Evolutionary conservation across 192 early-diverging fungal species (phyloP), one percentile per base, ranked within the genome.

Genomic region (Umbelopsis sp.): DNA sequence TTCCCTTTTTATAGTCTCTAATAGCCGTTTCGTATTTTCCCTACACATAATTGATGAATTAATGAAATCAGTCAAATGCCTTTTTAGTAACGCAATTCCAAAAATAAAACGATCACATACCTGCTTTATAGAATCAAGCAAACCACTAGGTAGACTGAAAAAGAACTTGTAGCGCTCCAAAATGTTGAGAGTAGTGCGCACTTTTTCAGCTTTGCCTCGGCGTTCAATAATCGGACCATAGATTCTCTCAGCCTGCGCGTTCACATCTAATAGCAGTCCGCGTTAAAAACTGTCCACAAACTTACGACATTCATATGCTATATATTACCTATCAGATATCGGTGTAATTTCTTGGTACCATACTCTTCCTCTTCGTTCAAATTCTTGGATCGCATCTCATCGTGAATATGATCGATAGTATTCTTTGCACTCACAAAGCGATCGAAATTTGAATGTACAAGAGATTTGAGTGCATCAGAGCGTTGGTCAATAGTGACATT

Each of bases 131-230:
- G 88, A 91, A 62, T 96, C 94, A 52, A 89, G 87, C 21, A 99
- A 81, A 41, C 87, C 93, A 50, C 89, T 91, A 8, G 97, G 96
- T n/a, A 99, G 77, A 73, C 95, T 97, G 77, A 99, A 98, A 77
- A 97, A 96, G 79, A 98, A 95, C 73, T 94, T 92, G 87, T 96
- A 99, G 50, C 94, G 87, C 73, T 96, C 94, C n/a, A 99, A 83
- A n/a, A 98, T 82, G 45, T 83, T 88, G 11, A 99, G 87, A 4
- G 97, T 95, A 10, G 87, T 89, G 10, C 94, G 87, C n/a, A 99
- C 89, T 81, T 94, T 94, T 67, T 96, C 97, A 1, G 93, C 93
- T 53, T 93, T 92, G 20, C 84, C 86, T 36, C 96, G 86, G 11
- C 95, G 81, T 52, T 95, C 91, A 10, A 99, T 77, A 21, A 99